Evolutionary conservation across 2,329 filamentous ascomycete genomes (phyloP).

Genomic region (Aspergillus brasiliensis): DNA sequence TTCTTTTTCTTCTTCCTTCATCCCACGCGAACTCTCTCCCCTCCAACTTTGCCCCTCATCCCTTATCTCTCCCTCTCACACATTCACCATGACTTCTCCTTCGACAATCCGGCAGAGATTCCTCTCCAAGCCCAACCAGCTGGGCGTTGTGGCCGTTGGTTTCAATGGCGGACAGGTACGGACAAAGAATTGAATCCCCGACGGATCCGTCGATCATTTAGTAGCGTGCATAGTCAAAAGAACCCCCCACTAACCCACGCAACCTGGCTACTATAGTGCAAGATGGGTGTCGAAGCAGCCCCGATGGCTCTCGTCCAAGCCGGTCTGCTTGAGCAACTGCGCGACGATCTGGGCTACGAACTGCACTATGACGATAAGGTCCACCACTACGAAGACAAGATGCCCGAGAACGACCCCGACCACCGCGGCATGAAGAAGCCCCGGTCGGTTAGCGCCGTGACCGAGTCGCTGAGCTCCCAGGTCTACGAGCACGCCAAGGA

Average conservation of each 20-base stretch:
- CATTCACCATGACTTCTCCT: conserved; percentile 54
- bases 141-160: conserved; percentile 91
- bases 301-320: conserved; percentile 86
- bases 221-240: background rate
- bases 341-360: conserved; percentile 83
- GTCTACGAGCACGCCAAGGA: conserved; percentile 83
- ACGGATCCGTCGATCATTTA: conserved; percentile 14
- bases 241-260: conserved; percentile 1
- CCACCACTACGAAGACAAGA: conserved; percentile 76
- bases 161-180: conserved; percentile 94
- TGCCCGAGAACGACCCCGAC: conserved; percentile 71
- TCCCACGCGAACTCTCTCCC: background rate
- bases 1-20: conserved; percentile 13
- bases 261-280: conserved; percentile 61
- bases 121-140: conserved; percentile 73
- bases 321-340: conserved; percentile 81
- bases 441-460: conserved; percentile 81
- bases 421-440: conserved; percentile 95
- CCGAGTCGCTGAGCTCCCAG: conserved; percentile 74
- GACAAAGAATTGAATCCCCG: conserved; percentile 16
- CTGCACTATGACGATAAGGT: conserved; percentile 81
- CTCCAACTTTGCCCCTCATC: conserved; percentile 8
- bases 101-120: conserved; percentile 70
- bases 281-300: conserved; percentile 87
- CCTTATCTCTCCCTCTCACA: background rate